These are phyloP conservation scores for Acanthamoeba castellanii DNA, from an alignment of 208 protist genomes.

Conservation along the genomic window DNA sequence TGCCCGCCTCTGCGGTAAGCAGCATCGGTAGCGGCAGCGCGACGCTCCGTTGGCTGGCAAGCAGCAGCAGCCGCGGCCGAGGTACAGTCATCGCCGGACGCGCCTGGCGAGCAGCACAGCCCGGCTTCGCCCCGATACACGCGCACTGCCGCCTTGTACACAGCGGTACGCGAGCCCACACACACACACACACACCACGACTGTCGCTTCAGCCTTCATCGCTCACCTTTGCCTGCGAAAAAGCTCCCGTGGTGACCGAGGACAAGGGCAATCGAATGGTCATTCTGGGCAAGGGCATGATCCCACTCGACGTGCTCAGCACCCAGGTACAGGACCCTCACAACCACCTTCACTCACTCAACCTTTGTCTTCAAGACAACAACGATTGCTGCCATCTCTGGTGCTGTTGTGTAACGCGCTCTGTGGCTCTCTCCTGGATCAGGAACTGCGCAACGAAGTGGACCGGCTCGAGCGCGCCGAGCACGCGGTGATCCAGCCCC, in stretches of 20 bases:
- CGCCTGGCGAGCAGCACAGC: background rate
- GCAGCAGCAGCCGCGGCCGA: background rate
- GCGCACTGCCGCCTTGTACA: background rate
- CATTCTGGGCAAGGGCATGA: background rate
- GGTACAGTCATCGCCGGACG: background rate
- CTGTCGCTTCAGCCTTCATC: background rate
- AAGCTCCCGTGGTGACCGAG: background rate
- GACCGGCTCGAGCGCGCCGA: background rate
- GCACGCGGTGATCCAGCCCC: background rate
- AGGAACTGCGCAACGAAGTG: slow-evolving; percentile 26
- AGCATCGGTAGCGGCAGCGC: background rate
- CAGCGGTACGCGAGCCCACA: background rate
- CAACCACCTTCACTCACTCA: too few relatives aligned
- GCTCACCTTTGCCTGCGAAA: background rate
- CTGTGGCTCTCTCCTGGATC: background rate
- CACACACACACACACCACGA: background rate
- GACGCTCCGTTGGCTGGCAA: background rate
- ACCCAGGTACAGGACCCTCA: background rate
- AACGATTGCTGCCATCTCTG: background rate
- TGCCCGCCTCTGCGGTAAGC: too few relatives aligned
- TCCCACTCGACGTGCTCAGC: background rate
- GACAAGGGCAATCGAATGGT: background rate
- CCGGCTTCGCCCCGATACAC: too few relatives aligned
- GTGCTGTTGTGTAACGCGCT: too few relatives aligned
- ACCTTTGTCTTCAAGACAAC: background rate